phyloP scores from a whole-genome alignment of 441 rosid genomes.

The Dalechampia spathulata region DNA sequence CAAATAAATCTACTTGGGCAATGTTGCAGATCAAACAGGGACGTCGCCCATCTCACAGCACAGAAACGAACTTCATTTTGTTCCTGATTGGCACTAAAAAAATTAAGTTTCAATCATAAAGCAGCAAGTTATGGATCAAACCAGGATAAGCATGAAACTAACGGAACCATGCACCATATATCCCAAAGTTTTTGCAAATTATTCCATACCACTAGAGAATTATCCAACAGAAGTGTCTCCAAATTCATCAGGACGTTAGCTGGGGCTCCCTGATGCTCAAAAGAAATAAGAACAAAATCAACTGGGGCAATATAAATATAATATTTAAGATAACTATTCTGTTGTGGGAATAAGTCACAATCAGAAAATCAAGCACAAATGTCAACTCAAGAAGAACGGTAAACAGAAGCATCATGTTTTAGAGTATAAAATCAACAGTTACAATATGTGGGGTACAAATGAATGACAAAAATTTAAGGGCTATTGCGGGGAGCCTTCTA shows the following conservation, averaged over 20 bases:
- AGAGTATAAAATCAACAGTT: too few relatives aligned
- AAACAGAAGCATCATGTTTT: too few relatives aligned
- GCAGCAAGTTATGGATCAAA: slow-evolving; percentile 9
- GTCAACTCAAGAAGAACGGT: background rate
- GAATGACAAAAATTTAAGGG: too few relatives aligned
- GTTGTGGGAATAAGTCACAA: background rate
- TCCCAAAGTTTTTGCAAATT: background rate
- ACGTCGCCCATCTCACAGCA: slow-evolving; percentile 90
- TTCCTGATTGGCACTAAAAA: slow-evolving; percentile 47
- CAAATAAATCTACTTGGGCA: slow-evolving; percentile 94
- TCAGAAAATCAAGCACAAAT: background rate
- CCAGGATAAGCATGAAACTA: slow-evolving; percentile 11
- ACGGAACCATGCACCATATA: background rate
- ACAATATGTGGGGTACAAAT: too few relatives aligned
- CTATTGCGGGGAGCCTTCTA: too few relatives aligned
- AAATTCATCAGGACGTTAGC: slow-evolving; percentile 54
- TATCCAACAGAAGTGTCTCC: slow-evolving; percentile 72
- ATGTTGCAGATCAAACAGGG: slow-evolving; percentile 70
- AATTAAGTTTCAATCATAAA: slow-evolving; percentile 10
- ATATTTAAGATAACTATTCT: background rate
- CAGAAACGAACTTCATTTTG: slow-evolving; percentile 95
- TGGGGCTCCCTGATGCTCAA: slow-evolving; percentile 65
- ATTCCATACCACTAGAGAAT: slow-evolving; percentile 61
- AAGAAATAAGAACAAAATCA: slow-evolving; percentile 9
- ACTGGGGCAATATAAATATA: too few relatives aligned